A percentile compares a stretch with the other conserved stretches of the same genome.
These are phyloP conservation scores for Colletotrichum truncatum DNA, from an alignment of 2,329 filamentous ascomycete species.

Conservation along the genomic window DNA sequence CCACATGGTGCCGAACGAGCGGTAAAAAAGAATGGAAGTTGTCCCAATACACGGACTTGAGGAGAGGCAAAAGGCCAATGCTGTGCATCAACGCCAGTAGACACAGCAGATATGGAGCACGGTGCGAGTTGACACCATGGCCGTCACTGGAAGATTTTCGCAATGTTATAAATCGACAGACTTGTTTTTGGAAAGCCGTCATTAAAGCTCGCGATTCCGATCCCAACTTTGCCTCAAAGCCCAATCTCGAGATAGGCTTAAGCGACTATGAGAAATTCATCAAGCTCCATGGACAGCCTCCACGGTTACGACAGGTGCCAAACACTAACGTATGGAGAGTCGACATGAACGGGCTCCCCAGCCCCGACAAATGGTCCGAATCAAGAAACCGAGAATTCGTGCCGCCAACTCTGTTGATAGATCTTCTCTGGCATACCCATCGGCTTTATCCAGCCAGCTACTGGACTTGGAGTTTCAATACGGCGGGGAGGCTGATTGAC, in stretches of 20 bases:
- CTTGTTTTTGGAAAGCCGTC: constrained; percentile 25
- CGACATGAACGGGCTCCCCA: constrained; percentile 12
- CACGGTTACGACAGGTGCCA: not conserved
- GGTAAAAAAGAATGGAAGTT: not conserved
- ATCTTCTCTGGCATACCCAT: constrained; percentile 30
- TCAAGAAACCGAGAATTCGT: not conserved
- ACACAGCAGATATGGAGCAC: not conserved
- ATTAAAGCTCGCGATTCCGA: not conserved
- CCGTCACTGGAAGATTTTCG: constrained; percentile 14
- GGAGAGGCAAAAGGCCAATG: not conserved
- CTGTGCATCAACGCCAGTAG: not conserved
- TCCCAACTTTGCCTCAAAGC: not conserved
- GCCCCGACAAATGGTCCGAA: not conserved
- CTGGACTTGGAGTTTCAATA: constrained; percentile 19
- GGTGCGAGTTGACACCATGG: constrained; percentile 29
- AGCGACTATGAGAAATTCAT: constrained; percentile 25
- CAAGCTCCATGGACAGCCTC: not conserved
- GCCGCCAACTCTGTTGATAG: constrained; percentile 16
- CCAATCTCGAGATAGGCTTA: not conserved
- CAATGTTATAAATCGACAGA: constrained; percentile 6
- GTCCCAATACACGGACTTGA: constrained; percentile 18
- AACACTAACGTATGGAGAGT: not conserved
- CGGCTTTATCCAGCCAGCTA: constrained; percentile 27
- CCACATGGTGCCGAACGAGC: not conserved
- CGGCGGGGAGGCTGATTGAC: constrained; percentile 19